Evolutionary conservation across 495 filamentous ascomycete genomes (phyloP).

Genomic region (Margaritispora aquatica): DNA sequence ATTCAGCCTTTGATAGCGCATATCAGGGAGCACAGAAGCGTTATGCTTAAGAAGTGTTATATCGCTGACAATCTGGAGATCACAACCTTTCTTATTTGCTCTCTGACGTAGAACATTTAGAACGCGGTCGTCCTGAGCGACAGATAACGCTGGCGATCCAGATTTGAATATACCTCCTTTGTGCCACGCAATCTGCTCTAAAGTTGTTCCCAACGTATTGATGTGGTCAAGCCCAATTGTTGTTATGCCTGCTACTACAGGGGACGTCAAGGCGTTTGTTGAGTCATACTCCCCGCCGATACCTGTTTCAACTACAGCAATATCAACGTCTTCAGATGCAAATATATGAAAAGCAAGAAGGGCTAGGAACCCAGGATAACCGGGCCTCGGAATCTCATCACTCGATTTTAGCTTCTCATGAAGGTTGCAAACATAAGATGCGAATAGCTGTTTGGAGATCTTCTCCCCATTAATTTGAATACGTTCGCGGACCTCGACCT

Average conservation of each 20-base stretch:
- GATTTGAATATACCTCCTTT: constrained; percentile 89
- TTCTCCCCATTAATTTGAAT: constrained; percentile 75
- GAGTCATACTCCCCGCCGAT: constrained; percentile 91
- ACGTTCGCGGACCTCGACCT: constrained; percentile 78
- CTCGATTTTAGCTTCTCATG: constrained; percentile 66
- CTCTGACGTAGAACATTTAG: constrained; percentile 60
- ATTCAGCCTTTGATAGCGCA: too few relatives aligned
- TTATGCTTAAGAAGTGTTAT: too few relatives aligned
- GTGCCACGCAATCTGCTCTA: constrained; percentile 94
- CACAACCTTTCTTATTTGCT: constrained; percentile 57
- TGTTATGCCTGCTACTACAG: constrained; percentile 68
- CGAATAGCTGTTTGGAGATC: constrained; percentile 71
- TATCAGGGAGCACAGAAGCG: too few relatives aligned
- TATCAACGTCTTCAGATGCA: constrained; percentile 69
- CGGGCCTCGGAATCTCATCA: constrained; percentile 57
- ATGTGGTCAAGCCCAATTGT: constrained; percentile 89
- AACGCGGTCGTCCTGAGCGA: constrained; percentile 60
- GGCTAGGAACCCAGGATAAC: constrained; percentile 83
- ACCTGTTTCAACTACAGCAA: constrained; percentile 82
- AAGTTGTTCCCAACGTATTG: constrained; percentile 69
- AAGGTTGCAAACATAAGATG: constrained; percentile 79
- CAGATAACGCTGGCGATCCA: constrained; percentile 61
- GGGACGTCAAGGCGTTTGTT: constrained; percentile 75
- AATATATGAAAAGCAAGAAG: constrained; percentile 87
- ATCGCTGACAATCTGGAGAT: constrained; percentile 16